Evolutionary conservation across 2,329 filamentous ascomycete genomes (phyloP), one percentile per base, ranked within the genome.

Genomic region (Fusarium napiforme): DNA sequence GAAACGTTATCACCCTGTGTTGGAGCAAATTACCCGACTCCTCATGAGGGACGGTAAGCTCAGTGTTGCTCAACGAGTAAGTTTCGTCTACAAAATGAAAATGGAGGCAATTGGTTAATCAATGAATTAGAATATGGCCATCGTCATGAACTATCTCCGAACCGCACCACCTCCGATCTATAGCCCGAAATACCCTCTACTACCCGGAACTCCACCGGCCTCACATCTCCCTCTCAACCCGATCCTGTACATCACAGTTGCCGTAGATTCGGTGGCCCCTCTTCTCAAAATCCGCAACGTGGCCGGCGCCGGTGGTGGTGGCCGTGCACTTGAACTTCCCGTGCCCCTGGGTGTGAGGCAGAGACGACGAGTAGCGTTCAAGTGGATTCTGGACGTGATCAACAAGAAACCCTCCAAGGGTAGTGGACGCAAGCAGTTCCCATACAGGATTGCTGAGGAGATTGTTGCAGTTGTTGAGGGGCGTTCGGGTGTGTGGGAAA

Each of bases 21-120:
- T 98, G 53, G 87, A 92, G 74, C 96, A 98, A 85, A 87, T 98
- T 77, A 97, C 95, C 23, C 95, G 95, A 81, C 87, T 97, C 76
- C 84, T 99, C 72, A 99, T 98, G 96, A 87, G 87, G 77, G 90
- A 98, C 83, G 96, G 96, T 77, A 97, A 98, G 86, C 90, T 97
- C 81, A 93, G 92, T 79, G 88, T 90, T 81, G 96, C 96, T n/a
- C 94, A 99, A 83, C 91, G 91, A 85, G 95, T 97, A 87, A 67
- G 89, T 80, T 80, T 12, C 30, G 14, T 49, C 11, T 18, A 23
- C 9, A 11, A 5, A 9, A 50, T 32, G 12, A 14, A 23, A 23
- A 18, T n/a, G 15, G 15, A 7, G 36, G 28, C 8, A 36, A 57
- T 12, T 40, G 19, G 50, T 71, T 78, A 58, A 78, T 67, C 47